Conservation (phyloP, 202 grass and related monocot genomes). For the Digitaria exilis region DNA sequence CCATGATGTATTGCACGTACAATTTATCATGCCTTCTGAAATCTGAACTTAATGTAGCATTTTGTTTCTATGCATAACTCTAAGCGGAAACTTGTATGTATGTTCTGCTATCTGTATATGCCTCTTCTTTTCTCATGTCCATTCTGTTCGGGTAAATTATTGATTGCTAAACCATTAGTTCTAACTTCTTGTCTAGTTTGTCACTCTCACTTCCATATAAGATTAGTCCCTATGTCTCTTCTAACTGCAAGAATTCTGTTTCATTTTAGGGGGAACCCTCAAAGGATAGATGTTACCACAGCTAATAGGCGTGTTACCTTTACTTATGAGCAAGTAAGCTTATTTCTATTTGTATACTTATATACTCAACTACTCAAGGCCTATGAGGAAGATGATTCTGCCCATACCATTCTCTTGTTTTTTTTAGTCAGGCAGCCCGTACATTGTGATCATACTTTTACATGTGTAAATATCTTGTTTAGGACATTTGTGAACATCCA, state of each 20-base stretch:
- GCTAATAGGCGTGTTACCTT: constrained; percentile 91
- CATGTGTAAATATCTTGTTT: constrained; percentile 11
- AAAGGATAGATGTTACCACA: constrained; percentile 89
- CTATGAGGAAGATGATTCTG: constrained; percentile 10
- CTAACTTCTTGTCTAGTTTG: constrained; percentile 28
- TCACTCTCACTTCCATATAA: constrained; percentile 9
- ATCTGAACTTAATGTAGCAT: neutral
- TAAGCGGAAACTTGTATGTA: constrained; percentile 1
- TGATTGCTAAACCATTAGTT: constrained; percentile 8
- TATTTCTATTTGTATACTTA: constrained; percentile 10
- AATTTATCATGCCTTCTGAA: neutral
- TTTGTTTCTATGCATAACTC: constrained; percentile 14
- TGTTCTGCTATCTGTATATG: neutral
- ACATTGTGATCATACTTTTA: neutral
- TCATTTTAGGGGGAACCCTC: constrained; percentile 79
- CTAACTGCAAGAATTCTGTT: constrained; percentile 35
- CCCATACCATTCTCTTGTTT: neutral
- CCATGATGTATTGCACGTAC: neutral
- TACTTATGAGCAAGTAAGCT: constrained; percentile 91
- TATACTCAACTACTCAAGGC: constrained; percentile 13
- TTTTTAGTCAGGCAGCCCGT: constrained; percentile 20
- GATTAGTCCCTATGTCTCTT: constrained; percentile 20
- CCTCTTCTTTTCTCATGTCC: neutral
- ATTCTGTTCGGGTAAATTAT: constrained; percentile 6
- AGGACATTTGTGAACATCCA: neutral